Base-by-base conservation (phyloP, 2,329 filamentous ascomycete species). In the Penicillium sp. region DNA sequence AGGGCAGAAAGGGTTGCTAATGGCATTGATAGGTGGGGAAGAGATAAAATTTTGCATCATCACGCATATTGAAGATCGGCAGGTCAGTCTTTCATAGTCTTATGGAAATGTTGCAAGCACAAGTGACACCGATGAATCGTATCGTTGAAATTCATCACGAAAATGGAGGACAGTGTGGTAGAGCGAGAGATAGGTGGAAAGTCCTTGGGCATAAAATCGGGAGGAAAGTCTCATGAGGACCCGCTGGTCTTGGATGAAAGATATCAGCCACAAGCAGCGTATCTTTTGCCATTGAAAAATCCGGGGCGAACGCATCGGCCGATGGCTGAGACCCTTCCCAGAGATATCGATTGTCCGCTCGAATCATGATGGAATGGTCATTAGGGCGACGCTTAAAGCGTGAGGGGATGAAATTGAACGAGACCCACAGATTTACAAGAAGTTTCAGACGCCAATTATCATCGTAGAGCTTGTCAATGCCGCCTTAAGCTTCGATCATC, bases 401-500 rank as follows among this genome's bases (percentile, higher is more conserved):
- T 51, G 5, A 57, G 55, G 11, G 13, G 16, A 8, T 33, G 3
- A n/a, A 6, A 16, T 40, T n/a, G 13, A 6, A 8, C 2, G 26
- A 22, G 55, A 70, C 72, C 54, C 43, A 74, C 72, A 75, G 67
- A 51, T 70, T 70, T 28, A 73, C 71, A n/a, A 70, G 67, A 28
- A 70, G 61, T 40, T 70, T 61, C 28, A 70, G 49, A 1, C 68
- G 65, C 74, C 74, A 76, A 54, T 76, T 70, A 7, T 60, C 54
- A 40, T 71, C 54, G 37, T 71, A 70, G 6, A 76, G 65, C 28
- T 62, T 57, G 13, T 63, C 54, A 19, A 76, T 62, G 6, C 74
- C 74, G n/a, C 74, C 73, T 59, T 69, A 67, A 25, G 72, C 72
- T n/a, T 74, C 62, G 16, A 76, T 72, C 70, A 76, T 76, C 26